A percentile compares a stretch with the other conserved stretches of the same genome.
Evolutionary conservation across 345 rosid genomes (phyloP).

Genomic region (Punica granatum): DNA sequence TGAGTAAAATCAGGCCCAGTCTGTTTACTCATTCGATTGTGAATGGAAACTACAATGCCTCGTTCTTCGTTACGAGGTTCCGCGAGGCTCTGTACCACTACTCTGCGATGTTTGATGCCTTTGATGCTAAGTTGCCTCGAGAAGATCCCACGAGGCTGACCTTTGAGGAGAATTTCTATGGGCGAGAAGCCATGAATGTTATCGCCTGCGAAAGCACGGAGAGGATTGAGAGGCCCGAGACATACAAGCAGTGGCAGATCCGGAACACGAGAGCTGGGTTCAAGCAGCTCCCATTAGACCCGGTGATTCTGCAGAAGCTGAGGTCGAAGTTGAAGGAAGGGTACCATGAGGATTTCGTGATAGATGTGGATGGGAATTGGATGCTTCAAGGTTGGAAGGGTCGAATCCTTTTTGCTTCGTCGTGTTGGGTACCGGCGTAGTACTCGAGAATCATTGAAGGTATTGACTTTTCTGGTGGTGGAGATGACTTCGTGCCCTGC

Average conservation of each 20-base stretch:
- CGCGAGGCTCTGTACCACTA: slow-evolving; percentile 37
- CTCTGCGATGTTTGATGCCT: slow-evolving; percentile 31
- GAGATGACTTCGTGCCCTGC: neutral
- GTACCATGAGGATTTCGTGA: slow-evolving; percentile 32
- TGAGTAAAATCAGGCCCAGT: slow-evolving; percentile 26
- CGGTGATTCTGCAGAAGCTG: slow-evolving; percentile 20
- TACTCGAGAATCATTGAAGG: neutral
- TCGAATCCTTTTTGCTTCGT: slow-evolving; percentile 29
- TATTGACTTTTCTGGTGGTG: neutral
- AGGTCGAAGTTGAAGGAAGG: slow-evolving; percentile 17
- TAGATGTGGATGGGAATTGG: slow-evolving; percentile 31
- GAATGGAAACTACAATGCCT: slow-evolving; percentile 34
- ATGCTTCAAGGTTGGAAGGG: slow-evolving; percentile 51
- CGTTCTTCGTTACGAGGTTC: slow-evolving; percentile 34
- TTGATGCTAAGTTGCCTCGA: slow-evolving; percentile 25
- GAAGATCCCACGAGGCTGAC: slow-evolving; percentile 25
- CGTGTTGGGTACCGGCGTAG: slow-evolving; percentile 30
- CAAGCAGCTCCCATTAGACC: slow-evolving; percentile 28
- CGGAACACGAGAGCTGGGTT: slow-evolving; percentile 35
- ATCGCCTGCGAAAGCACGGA: slow-evolving; percentile 34
- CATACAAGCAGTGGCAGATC: slow-evolving; percentile 38
- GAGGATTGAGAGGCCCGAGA: slow-evolving; percentile 41
- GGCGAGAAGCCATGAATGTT: slow-evolving; percentile 30
- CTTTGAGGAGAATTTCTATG: slow-evolving; percentile 23
- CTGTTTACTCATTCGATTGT: slow-evolving; percentile 21